A percentile compares a stretch with the other conserved stretches of the same genome.
phyloP scores from a whole-genome alignment of 768 basidiomycete species.

The Xerocomellus dryophilus region DNA sequence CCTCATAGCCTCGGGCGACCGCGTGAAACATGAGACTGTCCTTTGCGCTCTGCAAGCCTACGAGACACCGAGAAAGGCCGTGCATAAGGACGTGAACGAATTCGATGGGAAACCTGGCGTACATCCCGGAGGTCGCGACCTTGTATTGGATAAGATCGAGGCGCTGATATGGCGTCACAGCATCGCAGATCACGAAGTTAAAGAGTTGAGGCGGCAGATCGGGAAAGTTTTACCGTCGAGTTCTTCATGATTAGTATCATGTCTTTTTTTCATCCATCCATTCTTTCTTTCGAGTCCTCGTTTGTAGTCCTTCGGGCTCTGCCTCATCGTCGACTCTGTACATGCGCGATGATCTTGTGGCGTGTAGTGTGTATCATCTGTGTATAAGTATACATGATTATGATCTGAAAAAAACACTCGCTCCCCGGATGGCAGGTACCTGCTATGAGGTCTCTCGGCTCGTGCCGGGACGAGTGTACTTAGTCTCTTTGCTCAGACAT shows the following conservation, averaged over 20 bases:
- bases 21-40: background rate
- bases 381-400: no score
- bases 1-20: background rate
- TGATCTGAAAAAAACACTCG: no score
- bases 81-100: background rate
- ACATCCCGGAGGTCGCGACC: constrained; percentile 3
- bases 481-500: background rate
- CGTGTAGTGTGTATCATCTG: no score
- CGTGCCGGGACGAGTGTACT: background rate
- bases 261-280: no score
- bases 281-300: no score
- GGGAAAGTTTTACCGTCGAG: background rate
- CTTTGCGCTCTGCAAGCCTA: background rate
- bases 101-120: constrained; percentile 6
- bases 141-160: constrained; percentile 14
- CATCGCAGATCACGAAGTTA: constrained; percentile 4
- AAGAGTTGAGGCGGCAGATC: background rate
- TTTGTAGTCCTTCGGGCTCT: no score
- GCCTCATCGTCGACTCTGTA: no score
- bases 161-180: constrained; percentile 12
- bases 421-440: no score
- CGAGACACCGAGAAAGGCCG: background rate
- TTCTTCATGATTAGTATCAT: background rate
- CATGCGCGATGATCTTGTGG: no score
- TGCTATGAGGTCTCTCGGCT: no score